Conservation (phyloP, 495 filamentous ascomycete genomes). For the Podospora australis region DNA sequence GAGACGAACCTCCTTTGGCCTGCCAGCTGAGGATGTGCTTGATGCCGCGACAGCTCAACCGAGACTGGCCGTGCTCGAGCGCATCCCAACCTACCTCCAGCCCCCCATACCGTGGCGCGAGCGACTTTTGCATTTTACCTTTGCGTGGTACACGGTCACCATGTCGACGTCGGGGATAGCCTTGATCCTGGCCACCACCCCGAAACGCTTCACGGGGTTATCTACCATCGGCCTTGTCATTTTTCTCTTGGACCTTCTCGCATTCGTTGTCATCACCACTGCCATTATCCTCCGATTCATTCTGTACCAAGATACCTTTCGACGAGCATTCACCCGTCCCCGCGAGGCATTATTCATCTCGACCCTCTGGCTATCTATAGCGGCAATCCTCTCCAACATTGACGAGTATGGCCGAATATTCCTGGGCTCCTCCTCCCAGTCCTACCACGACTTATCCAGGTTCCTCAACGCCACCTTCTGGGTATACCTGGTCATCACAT, state of each 20-base stretch:
- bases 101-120: constrained; percentile 25
- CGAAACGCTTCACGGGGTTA: constrained; percentile 53
- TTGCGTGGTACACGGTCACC: constrained; percentile 63
- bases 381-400: constrained; percentile 55
- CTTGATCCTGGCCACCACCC: constrained; percentile 51
- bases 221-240: constrained; percentile 52
- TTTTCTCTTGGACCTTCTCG: constrained; percentile 56
- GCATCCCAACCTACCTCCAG: constrained; percentile 25
- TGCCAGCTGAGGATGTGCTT: no score
- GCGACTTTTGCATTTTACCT: constrained; percentile 62
- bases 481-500: constrained; percentile 41
- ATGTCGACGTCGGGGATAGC: constrained; percentile 64
- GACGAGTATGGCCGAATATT: constrained; percentile 48
- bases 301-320: constrained; percentile 43
- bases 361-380: constrained; percentile 59
- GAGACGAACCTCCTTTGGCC: background rate
- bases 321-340: constrained; percentile 53
- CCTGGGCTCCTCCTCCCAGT: constrained; percentile 28
- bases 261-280: constrained; percentile 48
- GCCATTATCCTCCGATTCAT: constrained; percentile 53
- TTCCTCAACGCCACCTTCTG: constrained; percentile 45
- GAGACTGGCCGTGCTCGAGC: constrained; percentile 12
- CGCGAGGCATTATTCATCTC: constrained; percentile 61
- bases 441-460: constrained; percentile 30
- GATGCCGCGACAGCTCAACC: background rate